Evolutionary conservation across 352 stramenopile species (phyloP), one percentile per base, ranked within the genome.

Genomic region (Phytopythium oedochilum): DNA sequence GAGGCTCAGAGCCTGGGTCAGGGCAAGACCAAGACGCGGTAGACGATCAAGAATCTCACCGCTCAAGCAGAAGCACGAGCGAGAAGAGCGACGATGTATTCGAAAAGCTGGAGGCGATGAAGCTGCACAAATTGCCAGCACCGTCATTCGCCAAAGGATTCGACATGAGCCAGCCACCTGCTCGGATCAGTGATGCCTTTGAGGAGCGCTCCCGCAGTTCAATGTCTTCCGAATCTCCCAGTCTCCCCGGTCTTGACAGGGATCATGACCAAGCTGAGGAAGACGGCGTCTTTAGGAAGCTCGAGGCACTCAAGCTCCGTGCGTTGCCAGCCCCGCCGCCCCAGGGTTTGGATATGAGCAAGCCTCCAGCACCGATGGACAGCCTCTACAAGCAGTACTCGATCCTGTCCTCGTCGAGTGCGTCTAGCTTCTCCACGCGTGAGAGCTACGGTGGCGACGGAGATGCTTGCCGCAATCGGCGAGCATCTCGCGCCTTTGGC

Each of bases 121-220:
- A 26, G 20, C 45, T 28, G 7, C 42, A 11, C n/a, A 8, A 28
- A 17, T n/a, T 52, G 2, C 45, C 45, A 40, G 28, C 26, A 28
- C 45, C 45, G 14, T 14, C 12, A 9, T 39, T 28, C 28, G 9
- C 45, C n/a, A 36, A 39, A 22, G 45, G 45, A 5, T 52, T 64
- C 8, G 64, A 82, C 60, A 82, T 81, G 68, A 70, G 52, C 5
- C 59, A 65, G 28, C 73, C 72, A 32, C 70, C 66, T 18, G 55
- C 63, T 20, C 71, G 61, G 44, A 71, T 79, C 44, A 15, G 18
- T 28, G 45, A 52, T 5, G 26, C 11, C 25, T 39, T 52, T 28
- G 28, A 52, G 17, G 10, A 52, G 45, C 11, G n/a, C 11, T 26
- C 45, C 3, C 8, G 2, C 26, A 39, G 26, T 28, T 39, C 45